These are phyloP conservation scores for Trypanosoma platydactyli DNA, from an alignment of 208 protist genomes.

Conservation along the genomic window DNA sequence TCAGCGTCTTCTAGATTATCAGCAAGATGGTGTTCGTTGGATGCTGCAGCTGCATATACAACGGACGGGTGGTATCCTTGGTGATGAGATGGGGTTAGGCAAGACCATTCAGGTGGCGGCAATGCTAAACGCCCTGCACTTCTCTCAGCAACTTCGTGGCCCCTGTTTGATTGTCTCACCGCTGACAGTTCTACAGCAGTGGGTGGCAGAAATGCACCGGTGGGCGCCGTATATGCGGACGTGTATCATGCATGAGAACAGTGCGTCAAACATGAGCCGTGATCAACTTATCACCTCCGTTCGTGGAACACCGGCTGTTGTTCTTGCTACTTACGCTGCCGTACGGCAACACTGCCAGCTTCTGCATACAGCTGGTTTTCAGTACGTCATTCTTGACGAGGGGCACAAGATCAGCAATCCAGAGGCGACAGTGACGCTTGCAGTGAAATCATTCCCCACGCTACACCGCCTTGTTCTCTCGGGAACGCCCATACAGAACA, in stretches of 20 bases:
- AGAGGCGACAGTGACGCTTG: slow-evolving; percentile 93
- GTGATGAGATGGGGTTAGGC: slow-evolving; percentile 96
- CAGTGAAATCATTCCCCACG: slow-evolving; percentile 93
- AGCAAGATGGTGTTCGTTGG: slow-evolving; percentile 94
- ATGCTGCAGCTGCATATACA: slow-evolving; percentile 93
- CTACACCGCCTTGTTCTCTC: slow-evolving; percentile 94
- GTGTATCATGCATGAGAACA: slow-evolving; percentile 86
- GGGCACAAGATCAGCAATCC: slow-evolving; percentile 98
- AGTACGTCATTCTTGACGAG: slow-evolving; percentile 97
- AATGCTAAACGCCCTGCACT: slow-evolving; percentile 88
- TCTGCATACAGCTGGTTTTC: slow-evolving; percentile 74
- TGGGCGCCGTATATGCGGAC: slow-evolving; percentile 91
- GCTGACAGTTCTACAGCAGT: slow-evolving; percentile 93
- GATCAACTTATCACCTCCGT: slow-evolving; percentile 57
- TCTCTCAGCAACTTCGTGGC: slow-evolving; percentile 64
- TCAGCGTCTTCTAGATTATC: slow-evolving; percentile 91
- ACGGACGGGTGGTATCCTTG: slow-evolving; percentile 92
- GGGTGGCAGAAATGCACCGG: slow-evolving; percentile 94
- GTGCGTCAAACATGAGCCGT: slow-evolving; percentile 28
- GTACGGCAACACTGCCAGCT: slow-evolving; percentile 69
- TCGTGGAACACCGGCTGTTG: slow-evolving; percentile 58
- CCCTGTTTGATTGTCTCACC: slow-evolving; percentile 93
- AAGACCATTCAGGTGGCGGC: slow-evolving; percentile 97
- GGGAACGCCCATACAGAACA: slow-evolving; percentile 98
- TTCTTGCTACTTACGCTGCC: slow-evolving; percentile 94